Evolutionary conservation across 768 basidiomycete species (phyloP).

Genomic region (Mycena rosella): DNA sequence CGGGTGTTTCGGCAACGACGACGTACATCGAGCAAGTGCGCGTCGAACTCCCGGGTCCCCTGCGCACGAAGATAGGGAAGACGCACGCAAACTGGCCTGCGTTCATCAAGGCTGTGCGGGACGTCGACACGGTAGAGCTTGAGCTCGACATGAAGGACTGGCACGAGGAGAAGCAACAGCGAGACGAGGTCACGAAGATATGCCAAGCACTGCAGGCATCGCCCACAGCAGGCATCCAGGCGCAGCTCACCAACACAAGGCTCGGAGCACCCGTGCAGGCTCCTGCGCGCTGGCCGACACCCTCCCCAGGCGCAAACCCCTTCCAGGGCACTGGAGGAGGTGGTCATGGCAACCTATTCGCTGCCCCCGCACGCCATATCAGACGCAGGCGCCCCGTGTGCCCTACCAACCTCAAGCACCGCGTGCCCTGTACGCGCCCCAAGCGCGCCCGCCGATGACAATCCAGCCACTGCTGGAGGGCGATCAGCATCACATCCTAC

Average conservation of each 20-base stretch:
- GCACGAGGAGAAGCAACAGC: neutral
- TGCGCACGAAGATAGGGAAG: slow-evolving; percentile 16
- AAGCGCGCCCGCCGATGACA: neutral
- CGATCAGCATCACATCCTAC: neutral
- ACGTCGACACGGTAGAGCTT: slow-evolving; percentile 8
- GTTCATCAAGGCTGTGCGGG: slow-evolving; percentile 8
- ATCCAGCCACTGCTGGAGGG: slow-evolving; percentile 1
- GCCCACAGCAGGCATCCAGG: slow-evolving; percentile 4
- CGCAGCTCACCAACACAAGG: slow-evolving; percentile 6
- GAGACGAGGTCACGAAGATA: neutral
- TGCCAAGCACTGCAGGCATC: slow-evolving; percentile 1
- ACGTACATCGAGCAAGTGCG: slow-evolving; percentile 13
- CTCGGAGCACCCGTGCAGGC: neutral
- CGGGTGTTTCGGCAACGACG: neutral
- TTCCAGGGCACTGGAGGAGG: slow-evolving; percentile 4
- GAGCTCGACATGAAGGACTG: slow-evolving; percentile 14
- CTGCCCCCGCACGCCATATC: neutral
- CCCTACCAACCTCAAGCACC: slow-evolving; percentile 8
- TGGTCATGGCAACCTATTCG: slow-evolving; percentile 10
- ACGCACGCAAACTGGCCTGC: neutral
- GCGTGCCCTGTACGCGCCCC: neutral
- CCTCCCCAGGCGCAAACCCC: neutral
- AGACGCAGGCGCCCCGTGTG: neutral
- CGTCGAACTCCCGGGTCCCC: slow-evolving; percentile 2
- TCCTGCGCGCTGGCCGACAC: neutral